These are phyloP conservation scores for Rhodofomes roseus DNA, from an alignment of 1,284 basidiomycete species.

Conservation along the genomic window DNA sequence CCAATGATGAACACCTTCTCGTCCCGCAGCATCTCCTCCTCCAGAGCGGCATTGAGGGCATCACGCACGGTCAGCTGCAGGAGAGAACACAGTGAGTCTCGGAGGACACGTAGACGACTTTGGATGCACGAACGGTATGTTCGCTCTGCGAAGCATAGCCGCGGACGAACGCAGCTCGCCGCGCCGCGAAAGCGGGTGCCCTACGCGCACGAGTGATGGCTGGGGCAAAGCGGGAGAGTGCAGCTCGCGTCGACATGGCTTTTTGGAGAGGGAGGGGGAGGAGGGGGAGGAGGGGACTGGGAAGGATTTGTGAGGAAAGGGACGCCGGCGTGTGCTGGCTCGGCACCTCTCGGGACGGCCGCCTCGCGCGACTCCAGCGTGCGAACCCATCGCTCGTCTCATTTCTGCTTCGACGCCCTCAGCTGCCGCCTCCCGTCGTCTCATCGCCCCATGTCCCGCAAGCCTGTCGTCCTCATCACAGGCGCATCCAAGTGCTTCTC, in stretches of 20 bases:
- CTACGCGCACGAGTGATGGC: slow-evolving; percentile 45
- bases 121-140: slow-evolving; percentile 43
- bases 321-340: slow-evolving; percentile 21
- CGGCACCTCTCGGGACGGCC: slow-evolving; percentile 26
- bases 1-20: slow-evolving; percentile 95
- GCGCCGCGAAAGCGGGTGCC: slow-evolving; percentile 34
- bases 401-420: slow-evolving; percentile 1
- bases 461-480: slow-evolving; percentile 62
- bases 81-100: slow-evolving; percentile 6
- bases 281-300: slow-evolving; percentile 21
- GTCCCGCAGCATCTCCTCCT: slow-evolving; percentile 99
- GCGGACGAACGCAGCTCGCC: slow-evolving; percentile 45
- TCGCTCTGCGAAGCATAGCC: slow-evolving; percentile 62
- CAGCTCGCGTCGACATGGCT: slow-evolving; percentile 61
- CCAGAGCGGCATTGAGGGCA: slow-evolving; percentile 97
- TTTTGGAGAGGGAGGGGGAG: slow-evolving; percentile 21
- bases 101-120: background rate
- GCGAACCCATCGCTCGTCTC: slow-evolving; percentile 4
- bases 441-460: slow-evolving; percentile 19
- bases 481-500: slow-evolving; percentile 68
- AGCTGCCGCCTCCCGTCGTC: background rate
- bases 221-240: slow-evolving; percentile 63
- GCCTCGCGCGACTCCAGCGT: slow-evolving; percentile 5
- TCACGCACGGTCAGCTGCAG: slow-evolving; percentile 95
- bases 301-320: slow-evolving; percentile 16